A percentile compares a stretch with the other conserved stretches of the same genome.
These are phyloP conservation scores for Telfairia occidentalis DNA, from an alignment of 331 rosid species.

Conservation along the genomic window DNA sequence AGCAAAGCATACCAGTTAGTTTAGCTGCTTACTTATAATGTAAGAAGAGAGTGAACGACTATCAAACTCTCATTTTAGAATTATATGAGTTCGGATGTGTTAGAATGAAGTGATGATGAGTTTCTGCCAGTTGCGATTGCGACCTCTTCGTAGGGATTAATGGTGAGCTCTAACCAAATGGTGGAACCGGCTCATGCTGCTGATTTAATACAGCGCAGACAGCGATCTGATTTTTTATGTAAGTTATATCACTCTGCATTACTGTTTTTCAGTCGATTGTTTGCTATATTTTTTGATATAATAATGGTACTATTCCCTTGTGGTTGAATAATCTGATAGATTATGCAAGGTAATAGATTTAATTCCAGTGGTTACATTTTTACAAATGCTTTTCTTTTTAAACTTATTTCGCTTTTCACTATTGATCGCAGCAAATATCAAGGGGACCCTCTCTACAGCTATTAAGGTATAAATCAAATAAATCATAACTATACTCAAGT, in stretches of 20 bases:
- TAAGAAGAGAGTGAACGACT: background rate
- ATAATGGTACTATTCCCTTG: background rate
- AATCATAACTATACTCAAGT: background rate
- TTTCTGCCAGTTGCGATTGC: constrained; percentile 48
- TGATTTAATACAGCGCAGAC: constrained; percentile 77
- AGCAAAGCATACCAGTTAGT: too few relatives aligned
- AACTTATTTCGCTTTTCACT: constrained; percentile 23
- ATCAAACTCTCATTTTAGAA: background rate
- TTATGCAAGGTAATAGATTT: background rate
- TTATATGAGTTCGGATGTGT: background rate
- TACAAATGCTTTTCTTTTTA: background rate
- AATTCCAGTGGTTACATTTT: background rate
- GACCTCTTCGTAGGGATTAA: constrained; percentile 51
- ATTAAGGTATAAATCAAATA: constrained; percentile 41
- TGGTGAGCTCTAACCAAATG: constrained; percentile 42
- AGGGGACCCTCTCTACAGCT: constrained; percentile 45
- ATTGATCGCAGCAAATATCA: constrained; percentile 47
- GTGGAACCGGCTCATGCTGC: constrained; percentile 67
- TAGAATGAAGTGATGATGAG: constrained; percentile 63
- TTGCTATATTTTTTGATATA: background rate
- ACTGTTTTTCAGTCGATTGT: background rate
- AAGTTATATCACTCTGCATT: constrained; percentile 19
- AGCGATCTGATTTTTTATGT: constrained; percentile 82
- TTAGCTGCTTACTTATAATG: background rate
- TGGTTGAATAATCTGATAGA: background rate